Conservation (phyloP, 192 early-diverging fungal species). For the Podila horticola region DNA sequence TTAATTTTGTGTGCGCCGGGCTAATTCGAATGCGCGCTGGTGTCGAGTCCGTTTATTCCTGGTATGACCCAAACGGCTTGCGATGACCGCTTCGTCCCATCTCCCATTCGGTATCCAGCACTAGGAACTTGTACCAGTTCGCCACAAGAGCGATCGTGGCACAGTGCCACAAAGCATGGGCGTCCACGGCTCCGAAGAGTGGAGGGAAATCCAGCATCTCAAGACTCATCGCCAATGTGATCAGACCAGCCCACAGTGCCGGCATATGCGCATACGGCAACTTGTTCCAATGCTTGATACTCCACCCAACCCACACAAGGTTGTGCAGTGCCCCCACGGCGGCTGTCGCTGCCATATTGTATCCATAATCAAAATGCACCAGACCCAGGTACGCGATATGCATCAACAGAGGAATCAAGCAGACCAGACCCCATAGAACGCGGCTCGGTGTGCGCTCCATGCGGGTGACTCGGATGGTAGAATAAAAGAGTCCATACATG, state of each 20-base stretch:
- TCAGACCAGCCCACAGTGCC: conserved; percentile 63
- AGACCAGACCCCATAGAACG: conserved; percentile 42
- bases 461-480: conserved; percentile 69
- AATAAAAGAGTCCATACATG: conserved; percentile 79
- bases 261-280: conserved; percentile 76
- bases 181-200: conserved; percentile 81
- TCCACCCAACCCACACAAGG: conserved; percentile 81
- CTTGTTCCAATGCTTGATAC: conserved; percentile 55
- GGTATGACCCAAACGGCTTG: conserved; percentile 11
- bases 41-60: neutral
- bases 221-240: conserved; percentile 78
- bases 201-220: conserved; percentile 97
- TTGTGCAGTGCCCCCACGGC: conserved; percentile 79
- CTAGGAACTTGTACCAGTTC: conserved; percentile 84
- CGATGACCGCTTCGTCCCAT: conserved; percentile 6
- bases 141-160: conserved; percentile 84
- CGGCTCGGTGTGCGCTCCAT: conserved; percentile 52
- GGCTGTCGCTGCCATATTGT: conserved; percentile 92
- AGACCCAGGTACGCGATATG: conserved; percentile 82
- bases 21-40: neutral
- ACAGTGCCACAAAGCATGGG: conserved; percentile 97
- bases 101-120: conserved; percentile 79
- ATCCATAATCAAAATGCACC: conserved; percentile 89
- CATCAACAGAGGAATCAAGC: conserved; percentile 56
- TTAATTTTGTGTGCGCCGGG: no score